Base-by-base conservation (phyloP, 1,139 yeast species). In the Yamadazyma taylorii region DNA sequence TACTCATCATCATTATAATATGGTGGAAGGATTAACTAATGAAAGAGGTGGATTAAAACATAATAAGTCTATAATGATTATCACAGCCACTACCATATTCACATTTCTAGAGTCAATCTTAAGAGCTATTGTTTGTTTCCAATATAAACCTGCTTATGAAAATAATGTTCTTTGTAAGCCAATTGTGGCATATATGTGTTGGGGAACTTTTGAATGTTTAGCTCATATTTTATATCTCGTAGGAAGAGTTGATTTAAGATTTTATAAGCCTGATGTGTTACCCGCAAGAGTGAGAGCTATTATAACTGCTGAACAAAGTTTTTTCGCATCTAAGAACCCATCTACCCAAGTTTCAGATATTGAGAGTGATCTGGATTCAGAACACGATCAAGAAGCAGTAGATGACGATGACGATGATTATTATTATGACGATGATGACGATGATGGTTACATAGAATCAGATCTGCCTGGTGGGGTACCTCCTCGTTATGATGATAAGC, bases 231-330 rank as follows among this genome's bases (percentile, higher is more conserved):
- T 68, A 25, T 69, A 68, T 45, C 52, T 70, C 34, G 47, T 69
- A 17, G 74, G 75, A 10, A 62, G 76, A 53, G 73, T 66, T 24
- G 76, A 70, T 48, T 61, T 70, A 45, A 53, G 76, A 41, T 70
- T 69, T 55, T 70, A 70, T 56, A 62, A 72, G 45, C 75, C 76
- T 30, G 75, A 69, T 52, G 50, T 55, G 11, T 63, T 69, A 43
- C 75, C 75, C 2, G 50, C 48, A 13, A 55, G 52, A 39, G 69
- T 69, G 30, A 55, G 72, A 45, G 52, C 60, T 11, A 67, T 69
- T 45, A 55, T 67, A 33, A 68, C 74, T 2, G 74, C 74, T 2
- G 71, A 68, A 41, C 73, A 67, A 45, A 56, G 65, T 24, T 57
- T 41, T 40, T 53, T 52, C 36, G 32, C 13, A 3, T 42, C 46